Evolutionary conservation across 78 protist genomes (phyloP), one percentile per base, ranked within the genome.

Genomic region (Paratrimastix pyriformis): DNA sequence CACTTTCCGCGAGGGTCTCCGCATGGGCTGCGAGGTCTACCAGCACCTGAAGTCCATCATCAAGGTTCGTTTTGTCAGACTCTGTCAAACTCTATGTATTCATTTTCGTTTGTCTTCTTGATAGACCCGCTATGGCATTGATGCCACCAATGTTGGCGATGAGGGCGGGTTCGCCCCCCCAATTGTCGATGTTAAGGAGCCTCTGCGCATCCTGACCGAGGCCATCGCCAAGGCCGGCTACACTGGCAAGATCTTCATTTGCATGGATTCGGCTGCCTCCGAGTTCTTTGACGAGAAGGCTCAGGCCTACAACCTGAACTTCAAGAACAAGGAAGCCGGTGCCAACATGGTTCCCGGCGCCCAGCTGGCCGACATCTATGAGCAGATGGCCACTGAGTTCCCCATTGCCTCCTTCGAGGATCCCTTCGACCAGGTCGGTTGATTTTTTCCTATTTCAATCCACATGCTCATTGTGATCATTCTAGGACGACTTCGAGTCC

Each of bases 91-190:
- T 4, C 11, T 4, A 3, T 9, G 5, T 40, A 29, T 65, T 4
- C 29, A 18, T 65, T 6, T 7, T 9, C 5, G 29, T 35, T 4
- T 65, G 33, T 65, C 43, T 9, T 65, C 9, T 15, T 9, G 13
- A 6, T 65, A 6, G 9, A 50, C 32, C 55, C 55, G 42, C 37
- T 70, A 33, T 15, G 38, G 74, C 24, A 50, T 77, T 45, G 69
- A 38, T 7, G 69, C 73, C 72, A 44, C 72, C 83, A 91, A 90
- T 76, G 96, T 97, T 57, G 99, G 99, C 55, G 99, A 97, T 78
- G 99, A 97, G 87, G 99, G 99, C 45, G 99, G 99, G 78, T 94
- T 94, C 73, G 99, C 99, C 9, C 99, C 99, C 72, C 75, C 78
- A 46, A 84, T 91, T 60, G 80, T 48, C 52, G 75, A 64, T 71